Conservation (phyloP, 2,329 filamentous ascomycete genomes). For the Fusarium hostae region DNA sequence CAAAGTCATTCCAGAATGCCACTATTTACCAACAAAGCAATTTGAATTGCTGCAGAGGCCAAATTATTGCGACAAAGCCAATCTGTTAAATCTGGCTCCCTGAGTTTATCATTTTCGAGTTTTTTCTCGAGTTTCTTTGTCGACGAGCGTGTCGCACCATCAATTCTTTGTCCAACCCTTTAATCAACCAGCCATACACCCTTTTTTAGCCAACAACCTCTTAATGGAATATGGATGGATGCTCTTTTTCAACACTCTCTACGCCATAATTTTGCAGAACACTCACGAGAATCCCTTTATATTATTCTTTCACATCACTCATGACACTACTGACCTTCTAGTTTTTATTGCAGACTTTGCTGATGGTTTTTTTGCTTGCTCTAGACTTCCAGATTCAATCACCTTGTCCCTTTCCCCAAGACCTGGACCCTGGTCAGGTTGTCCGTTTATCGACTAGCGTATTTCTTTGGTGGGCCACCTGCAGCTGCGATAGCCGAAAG, state of each 20-base stretch:
- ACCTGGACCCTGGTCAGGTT: constrained; percentile 34
- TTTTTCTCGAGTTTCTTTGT: constrained; percentile 33
- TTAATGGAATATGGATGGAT: constrained; percentile 17
- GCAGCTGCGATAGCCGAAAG: constrained; percentile 37
- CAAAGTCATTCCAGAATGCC: constrained; percentile 35
- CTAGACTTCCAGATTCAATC: constrained; percentile 40
- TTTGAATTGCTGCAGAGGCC: constrained; percentile 24
- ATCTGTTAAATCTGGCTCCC: constrained; percentile 32
- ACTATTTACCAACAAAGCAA: constrained; percentile 30
- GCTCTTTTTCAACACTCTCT: constrained; percentile 21
- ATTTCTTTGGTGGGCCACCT: constrained; percentile 35
- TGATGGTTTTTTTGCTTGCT: constrained; percentile 39
- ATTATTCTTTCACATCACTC: neutral
- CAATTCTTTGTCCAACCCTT: constrained; percentile 42
- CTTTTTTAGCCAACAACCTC: constrained; percentile 13
- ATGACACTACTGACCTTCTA: neutral
- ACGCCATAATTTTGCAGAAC: constrained; percentile 7
- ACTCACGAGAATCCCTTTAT: neutral
- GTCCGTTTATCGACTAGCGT: constrained; percentile 40
- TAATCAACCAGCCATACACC: constrained; percentile 18
- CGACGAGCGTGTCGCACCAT: constrained; percentile 17
- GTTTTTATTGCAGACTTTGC: constrained; percentile 29
- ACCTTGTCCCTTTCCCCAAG: constrained; percentile 25
- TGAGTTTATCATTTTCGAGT: constrained; percentile 16
- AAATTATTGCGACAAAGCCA: constrained; percentile 31